Evolutionary conservation across 2,329 filamentous ascomycete genomes (phyloP), one percentile per base, ranked within the genome.

Genomic region (Aspergillus puulaauensis): DNA sequence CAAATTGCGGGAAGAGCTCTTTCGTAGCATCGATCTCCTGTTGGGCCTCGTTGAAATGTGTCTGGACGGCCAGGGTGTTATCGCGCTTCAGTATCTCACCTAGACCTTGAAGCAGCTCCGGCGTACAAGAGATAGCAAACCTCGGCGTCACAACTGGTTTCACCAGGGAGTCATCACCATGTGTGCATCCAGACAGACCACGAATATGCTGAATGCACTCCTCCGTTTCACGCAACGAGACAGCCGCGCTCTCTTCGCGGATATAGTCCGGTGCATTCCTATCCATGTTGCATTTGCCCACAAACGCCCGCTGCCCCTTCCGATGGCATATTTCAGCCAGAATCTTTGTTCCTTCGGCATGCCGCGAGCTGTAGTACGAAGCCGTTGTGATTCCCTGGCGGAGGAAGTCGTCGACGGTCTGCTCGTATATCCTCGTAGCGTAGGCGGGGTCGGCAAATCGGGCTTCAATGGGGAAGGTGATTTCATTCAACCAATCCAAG

Each of bases 401-500:
- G 11, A 90, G 76, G 58, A 87, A 83, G 1, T 83, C 85, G 2
- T 76, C 73, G 6, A 89, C 81, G 49, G 83, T 81, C 33, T 73
- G 68, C 0, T 73, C 66, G 66, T 88, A 88, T 33, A 82, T 74
- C 3, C 72, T 71, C 6, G 69, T 69, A 0, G 86, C 85, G 64
- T 89, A 83, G 1, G 63, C 70, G 0, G 76, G 65, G 62, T 88
- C 83, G 2, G 70, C 64, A 66, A 88, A 89, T 9, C 80, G 82
- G 4, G 85, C 81, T 69, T 90, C 86, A 61, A 84, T 80, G 2
- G 83, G 84, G 63, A 88, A 90, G 0, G 87, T 89, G 24, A 87
- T 77, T n/a, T 81, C 70, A 35, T 83, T 77, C 1, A 89, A 77
- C 87, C 87, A 90, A 66, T 88, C 82, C 7, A 87, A 61, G 6